Percentiles rank a stretch among this genome's conserved stretches.
phyloP scores from a whole-genome alignment of 176 grass and related monocot genomes.

The Aegilops umbellulata region DNA sequence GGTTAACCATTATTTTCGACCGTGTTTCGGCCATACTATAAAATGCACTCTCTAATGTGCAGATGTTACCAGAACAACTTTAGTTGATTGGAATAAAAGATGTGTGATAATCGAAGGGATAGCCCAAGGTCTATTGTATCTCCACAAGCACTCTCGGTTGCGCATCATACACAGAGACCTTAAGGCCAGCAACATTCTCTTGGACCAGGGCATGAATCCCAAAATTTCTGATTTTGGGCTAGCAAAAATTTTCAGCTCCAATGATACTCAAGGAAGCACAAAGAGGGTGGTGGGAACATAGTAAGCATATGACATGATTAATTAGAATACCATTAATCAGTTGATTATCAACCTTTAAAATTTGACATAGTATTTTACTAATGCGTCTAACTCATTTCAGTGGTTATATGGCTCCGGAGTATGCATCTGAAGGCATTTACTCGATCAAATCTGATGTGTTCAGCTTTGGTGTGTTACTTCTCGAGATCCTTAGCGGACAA shows the following conservation, averaged over 20 bases:
- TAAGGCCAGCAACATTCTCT: slow-evolving; percentile 43
- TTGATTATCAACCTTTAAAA: neutral
- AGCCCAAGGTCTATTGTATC: slow-evolving; percentile 41
- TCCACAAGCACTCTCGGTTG: slow-evolving; percentile 35
- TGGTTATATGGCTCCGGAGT: neutral
- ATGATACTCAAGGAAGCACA: slow-evolving; percentile 31
- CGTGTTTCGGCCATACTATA: neutral
- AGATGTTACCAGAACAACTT: slow-evolving; percentile 14
- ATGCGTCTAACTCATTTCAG: neutral
- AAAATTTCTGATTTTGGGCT: slow-evolving; percentile 48
- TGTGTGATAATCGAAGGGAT: slow-evolving; percentile 21
- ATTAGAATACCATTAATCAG: neutral
- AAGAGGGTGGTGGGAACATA: slow-evolving; percentile 36
- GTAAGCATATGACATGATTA: slow-evolving; percentile 19
- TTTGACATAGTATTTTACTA: neutral
- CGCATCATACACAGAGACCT: slow-evolving; percentile 22
- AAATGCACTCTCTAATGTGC: neutral
- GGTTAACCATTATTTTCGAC: neutral
- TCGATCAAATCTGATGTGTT: neutral
- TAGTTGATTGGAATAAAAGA: slow-evolving; percentile 25
- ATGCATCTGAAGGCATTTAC: neutral
- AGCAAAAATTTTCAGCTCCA: slow-evolving; percentile 28
- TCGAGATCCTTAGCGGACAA: neutral
- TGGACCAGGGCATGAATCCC: slow-evolving; percentile 33
- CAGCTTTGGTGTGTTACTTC: neutral